phyloP scores from a whole-genome alignment of 1,284 basidiomycete genomes.

The Butyriboletus appendiculatus region DNA sequence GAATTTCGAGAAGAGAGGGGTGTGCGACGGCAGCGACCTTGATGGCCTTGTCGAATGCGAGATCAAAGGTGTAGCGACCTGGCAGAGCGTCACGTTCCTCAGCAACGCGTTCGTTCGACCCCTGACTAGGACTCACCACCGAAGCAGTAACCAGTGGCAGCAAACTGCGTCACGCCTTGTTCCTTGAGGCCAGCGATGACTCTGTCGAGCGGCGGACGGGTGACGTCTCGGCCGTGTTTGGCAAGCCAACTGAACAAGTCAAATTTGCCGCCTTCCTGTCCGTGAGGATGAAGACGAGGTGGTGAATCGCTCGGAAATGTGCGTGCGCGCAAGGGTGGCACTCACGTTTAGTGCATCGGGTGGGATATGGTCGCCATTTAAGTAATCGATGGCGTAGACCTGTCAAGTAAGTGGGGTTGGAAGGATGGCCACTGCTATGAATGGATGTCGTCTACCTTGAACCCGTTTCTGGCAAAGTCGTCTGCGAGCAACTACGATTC shows the following conservation, averaged over 20 bases:
- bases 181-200: constrained; percentile 58
- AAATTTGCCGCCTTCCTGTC: constrained; percentile 28
- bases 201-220: constrained; percentile 56
- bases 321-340: background rate
- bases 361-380: constrained; percentile 44
- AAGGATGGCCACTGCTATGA: background rate
- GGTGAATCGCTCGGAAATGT: background rate
- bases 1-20: constrained; percentile 66
- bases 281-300: background rate
- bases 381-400: constrained; percentile 47
- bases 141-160: constrained; percentile 70
- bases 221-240: constrained; percentile 46
- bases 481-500: constrained; percentile 59
- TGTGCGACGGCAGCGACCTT: constrained; percentile 60
- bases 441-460: constrained; percentile 45
- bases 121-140: constrained; percentile 46
- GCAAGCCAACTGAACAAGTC: constrained; percentile 51
- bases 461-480: constrained; percentile 73
- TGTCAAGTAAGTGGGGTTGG: constrained; percentile 46
- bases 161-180: constrained; percentile 58
- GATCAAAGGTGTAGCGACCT: constrained; percentile 64
- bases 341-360: constrained; percentile 21
- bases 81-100: background rate
- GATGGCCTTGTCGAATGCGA: constrained; percentile 62
- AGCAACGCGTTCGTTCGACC: background rate